Conservation (phyloP, 2,329 filamentous ascomycete genomes). For the Trichoderma breve region DNA sequence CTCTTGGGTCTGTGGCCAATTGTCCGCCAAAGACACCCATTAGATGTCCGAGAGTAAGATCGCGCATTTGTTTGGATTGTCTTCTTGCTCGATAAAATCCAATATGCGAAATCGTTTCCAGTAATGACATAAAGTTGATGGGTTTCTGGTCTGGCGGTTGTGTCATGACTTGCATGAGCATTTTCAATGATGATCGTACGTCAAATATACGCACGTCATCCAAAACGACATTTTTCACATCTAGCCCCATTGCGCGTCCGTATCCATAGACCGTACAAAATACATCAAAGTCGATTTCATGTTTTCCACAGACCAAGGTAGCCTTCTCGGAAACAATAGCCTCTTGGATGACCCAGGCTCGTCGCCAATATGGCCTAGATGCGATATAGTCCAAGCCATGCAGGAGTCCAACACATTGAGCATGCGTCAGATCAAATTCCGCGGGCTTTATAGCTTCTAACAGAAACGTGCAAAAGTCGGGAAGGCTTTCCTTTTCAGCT, state of each 20-base stretch:
- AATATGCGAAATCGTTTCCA: neutral
- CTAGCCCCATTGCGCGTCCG: fast-evolving
- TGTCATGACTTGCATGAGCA: neutral
- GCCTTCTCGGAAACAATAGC: neutral
- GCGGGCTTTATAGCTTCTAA: neutral
- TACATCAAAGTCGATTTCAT: neutral
- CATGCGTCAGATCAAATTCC: neutral
- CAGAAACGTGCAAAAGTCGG: neutral
- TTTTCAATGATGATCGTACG: fast-evolving
- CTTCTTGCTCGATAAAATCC: neutral
- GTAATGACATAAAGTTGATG: neutral
- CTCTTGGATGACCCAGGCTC: neutral
- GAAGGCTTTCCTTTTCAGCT: neutral
- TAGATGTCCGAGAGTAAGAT: neutral
- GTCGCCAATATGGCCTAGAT: neutral
- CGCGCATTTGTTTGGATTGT: neutral
- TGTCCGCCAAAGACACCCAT: neutral
- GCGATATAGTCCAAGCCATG: neutral
- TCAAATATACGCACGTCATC: neutral
- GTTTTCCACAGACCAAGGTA: neutral
- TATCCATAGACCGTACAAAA: neutral
- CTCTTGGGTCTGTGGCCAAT: neutral
- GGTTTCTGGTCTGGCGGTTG: neutral
- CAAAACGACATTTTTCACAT: neutral
- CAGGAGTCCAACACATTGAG: neutral